Percentiles rank a stretch among this genome's conserved stretches.
These are phyloP conservation scores for Cladorrhinum sp. DNA, from an alignment of 2,329 filamentous ascomycete species.

Conservation along the genomic window DNA sequence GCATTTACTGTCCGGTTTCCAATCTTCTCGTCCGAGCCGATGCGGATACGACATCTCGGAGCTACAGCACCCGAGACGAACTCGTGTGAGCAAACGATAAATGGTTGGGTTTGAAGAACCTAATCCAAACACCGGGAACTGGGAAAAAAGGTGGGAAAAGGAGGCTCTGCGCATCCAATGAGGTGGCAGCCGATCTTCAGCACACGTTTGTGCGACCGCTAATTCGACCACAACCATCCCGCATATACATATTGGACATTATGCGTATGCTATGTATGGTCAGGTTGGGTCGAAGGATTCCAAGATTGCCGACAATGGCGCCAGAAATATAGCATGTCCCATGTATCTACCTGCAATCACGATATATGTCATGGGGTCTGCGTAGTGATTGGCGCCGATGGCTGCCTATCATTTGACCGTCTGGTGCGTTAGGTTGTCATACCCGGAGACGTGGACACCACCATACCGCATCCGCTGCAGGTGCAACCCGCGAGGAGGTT, in stretches of 20 bases:
- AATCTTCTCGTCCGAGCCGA: neutral
- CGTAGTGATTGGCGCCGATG: neutral
- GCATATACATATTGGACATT: neutral
- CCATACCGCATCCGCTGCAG: neutral
- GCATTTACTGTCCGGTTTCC: neutral
- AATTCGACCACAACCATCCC: neutral
- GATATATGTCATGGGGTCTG: neutral
- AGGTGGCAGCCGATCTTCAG: neutral
- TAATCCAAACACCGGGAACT: neutral
- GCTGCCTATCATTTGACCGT: neutral
- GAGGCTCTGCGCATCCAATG: slow-evolving; percentile 15
- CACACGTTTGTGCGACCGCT: neutral
- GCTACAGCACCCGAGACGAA: neutral
- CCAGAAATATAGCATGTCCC: neutral
- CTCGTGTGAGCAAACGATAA: neutral
- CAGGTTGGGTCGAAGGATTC: neutral
- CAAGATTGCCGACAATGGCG: neutral
- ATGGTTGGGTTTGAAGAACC: neutral
- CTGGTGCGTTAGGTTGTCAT: slow-evolving; percentile 1
- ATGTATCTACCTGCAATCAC: neutral
- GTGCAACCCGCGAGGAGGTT: neutral
- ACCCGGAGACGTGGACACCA: neutral
- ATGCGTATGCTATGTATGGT: neutral
- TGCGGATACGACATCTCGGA: neutral
- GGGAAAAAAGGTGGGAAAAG: neutral